These are phyloP conservation scores for Chaetoceros muelleri DNA, from an alignment of 108 stramenopile species.

Conservation along the genomic window DNA sequence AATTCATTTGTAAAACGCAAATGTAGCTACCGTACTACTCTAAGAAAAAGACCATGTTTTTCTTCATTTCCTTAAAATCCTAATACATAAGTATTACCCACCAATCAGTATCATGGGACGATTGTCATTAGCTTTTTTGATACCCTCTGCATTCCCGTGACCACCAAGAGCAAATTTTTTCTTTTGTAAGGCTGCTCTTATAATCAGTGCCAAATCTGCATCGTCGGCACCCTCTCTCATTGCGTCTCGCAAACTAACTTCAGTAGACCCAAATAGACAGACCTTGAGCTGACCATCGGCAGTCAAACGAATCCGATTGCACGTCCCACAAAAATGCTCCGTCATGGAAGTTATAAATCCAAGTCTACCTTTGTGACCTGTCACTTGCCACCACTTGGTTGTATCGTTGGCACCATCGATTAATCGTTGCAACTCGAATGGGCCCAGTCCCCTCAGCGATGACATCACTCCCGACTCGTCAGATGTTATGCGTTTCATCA, in stretches of 20 bases:
- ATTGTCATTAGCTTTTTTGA: conserved; percentile 68
- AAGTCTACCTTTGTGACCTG: conserved; percentile 35
- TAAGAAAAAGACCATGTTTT: no score
- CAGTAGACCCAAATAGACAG: conserved; percentile 90
- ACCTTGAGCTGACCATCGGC: conserved; percentile 96
- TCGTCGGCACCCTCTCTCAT: conserved; percentile 46
- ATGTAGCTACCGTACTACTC: no score
- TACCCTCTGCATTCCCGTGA: conserved; percentile 66
- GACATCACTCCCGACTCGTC: not conserved
- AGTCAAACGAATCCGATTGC: conserved; percentile 96
- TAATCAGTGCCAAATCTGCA: conserved; percentile 37
- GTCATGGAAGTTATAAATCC: conserved; percentile 99
- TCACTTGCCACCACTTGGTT: conserved; percentile 89
- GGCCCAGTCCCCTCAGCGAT: not conserved
- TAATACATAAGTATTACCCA: conserved; percentile 37
- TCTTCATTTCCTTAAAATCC: not conserved
- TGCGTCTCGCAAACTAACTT: conserved; percentile 80
- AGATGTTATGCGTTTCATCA: conserved; percentile 41
- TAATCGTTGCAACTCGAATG: conserved; percentile 18
- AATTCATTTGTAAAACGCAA: no score
- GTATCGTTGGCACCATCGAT: conserved; percentile 88
- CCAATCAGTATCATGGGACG: conserved; percentile 97
- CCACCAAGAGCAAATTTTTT: conserved; percentile 89
- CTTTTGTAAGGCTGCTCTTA: conserved; percentile 64
- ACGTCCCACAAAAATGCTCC: conserved; percentile 93